Evolutionary conservation across 164 flowering plant species (phyloP), one percentile per base, ranked within the genome.

Genomic region (Chloranthus sessilifolius): DNA sequence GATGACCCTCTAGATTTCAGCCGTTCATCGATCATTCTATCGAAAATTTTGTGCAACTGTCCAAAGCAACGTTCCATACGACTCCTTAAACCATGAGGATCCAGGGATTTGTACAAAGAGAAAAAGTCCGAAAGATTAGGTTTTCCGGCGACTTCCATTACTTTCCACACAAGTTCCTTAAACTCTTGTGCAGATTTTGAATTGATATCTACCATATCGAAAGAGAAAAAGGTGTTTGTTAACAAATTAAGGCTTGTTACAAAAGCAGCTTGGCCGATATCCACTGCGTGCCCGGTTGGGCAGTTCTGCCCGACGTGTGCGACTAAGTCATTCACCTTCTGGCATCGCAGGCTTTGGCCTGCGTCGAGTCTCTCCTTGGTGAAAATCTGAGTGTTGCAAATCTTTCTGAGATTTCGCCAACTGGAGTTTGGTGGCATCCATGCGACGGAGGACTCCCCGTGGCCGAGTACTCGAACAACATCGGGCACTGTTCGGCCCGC

Each of bases 11-110:
- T 46, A n/a, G 17, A n/a, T 34, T 9, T 9, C 33, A 17, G 1
- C 7, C 50, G 50, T 20, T 27, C 6, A 1, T 46, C 50, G 50
- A 46, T 46, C 35, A 26, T 14, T 7, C 20, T 11, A 46, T 46
- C 35, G 9, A 46, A 29, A 3, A 27, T 1, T 6, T 12, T 11
- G 17, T 46, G 21, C 50, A 46, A n/a, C 15, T 19, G 25, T 17
- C 15, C 7, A 1, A 46, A 2, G 16, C n/a, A 17, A 2, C 3
- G 33, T 15, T 1, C 3, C 29, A 7, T 7, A 26, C 35, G 26
- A 1, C 53, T 25, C 53, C 27, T 31, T 4, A 34, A 9, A 24
- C 53, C 53, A 3, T 31, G 53, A 8, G 39, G 39, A 49, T 49
- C 53, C 39, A 49, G 7, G 15, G 0, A 5, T 27, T n/a, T 49